Evolutionary conservation across 768 basidiomycete genomes (phyloP).

Genomic region (Rhodocollybia butyracea): DNA sequence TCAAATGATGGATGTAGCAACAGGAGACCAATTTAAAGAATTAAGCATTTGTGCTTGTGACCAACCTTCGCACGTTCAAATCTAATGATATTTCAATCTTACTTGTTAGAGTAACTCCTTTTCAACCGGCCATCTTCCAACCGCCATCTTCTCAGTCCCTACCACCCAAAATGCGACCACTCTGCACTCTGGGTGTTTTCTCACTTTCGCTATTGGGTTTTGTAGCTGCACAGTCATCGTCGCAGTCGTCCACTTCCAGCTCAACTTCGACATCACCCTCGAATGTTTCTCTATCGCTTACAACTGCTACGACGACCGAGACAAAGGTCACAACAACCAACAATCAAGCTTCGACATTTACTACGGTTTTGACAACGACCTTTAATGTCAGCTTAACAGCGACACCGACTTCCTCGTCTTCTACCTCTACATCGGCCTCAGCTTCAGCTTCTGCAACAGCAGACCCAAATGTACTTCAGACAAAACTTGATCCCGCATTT

Average conservation of each 20-base stretch:
- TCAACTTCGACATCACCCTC: conserved; percentile 22
- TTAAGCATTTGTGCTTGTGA: too few species aligned
- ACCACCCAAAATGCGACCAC: background rate
- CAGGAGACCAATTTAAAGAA: background rate
- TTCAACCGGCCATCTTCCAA: conserved; percentile 2
- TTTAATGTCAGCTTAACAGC: conserved; percentile 61
- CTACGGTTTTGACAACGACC: conserved; percentile 55
- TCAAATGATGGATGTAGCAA: background rate
- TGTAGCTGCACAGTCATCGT: conserved; percentile 1
- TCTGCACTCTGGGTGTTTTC: background rate
- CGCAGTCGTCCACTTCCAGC: conserved; percentile 13
- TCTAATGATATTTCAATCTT: too few species aligned
- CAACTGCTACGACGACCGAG: conserved; percentile 49
- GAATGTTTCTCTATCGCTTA: conserved; percentile 50
- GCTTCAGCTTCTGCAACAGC: conserved; percentile 41
- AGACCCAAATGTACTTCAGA: conserved; percentile 46
- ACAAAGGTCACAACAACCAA: conserved; percentile 47
- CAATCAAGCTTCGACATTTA: conserved; percentile 43
- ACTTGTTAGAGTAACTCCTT: too few species aligned
- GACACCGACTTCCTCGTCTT: conserved; percentile 40
- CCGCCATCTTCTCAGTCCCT: background rate
- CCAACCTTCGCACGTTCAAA: too few species aligned
- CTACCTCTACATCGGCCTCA: conserved; percentile 32
- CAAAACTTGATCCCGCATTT: conserved; percentile 82
- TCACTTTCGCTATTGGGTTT: background rate